Evolutionary conservation across 768 basidiomycete genomes (phyloP).

Genomic region (Lactifluus echinatus): DNA sequence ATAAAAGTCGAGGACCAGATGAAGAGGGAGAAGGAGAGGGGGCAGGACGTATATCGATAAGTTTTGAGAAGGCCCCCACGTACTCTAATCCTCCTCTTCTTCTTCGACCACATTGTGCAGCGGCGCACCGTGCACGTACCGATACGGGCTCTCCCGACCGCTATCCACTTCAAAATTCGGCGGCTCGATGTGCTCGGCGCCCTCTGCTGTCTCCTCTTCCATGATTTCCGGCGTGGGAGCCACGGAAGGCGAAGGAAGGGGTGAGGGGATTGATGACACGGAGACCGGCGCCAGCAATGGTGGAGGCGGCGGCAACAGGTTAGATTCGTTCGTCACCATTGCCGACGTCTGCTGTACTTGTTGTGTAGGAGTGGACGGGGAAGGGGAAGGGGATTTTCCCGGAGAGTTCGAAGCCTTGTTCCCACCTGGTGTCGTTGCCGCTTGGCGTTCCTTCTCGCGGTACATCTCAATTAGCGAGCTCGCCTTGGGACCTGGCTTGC

Average conservation of each 20-base stretch:
- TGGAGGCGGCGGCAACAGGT: slow-evolving; percentile 16
- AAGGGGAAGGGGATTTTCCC: slow-evolving; percentile 23
- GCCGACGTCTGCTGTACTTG: too few relatives aligned
- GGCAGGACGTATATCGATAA: too few relatives aligned
- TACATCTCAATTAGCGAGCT: slow-evolving; percentile 82
- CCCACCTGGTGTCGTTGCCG: slow-evolving; percentile 23
- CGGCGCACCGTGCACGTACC: slow-evolving; percentile 79
- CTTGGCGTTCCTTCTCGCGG: slow-evolving; percentile 50
- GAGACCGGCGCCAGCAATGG: slow-evolving; percentile 20
- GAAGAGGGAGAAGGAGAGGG: neutral
- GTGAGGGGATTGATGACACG: neutral
- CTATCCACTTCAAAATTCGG: slow-evolving; percentile 31
- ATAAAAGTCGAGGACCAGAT: neutral
- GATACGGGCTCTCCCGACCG: slow-evolving; percentile 54
- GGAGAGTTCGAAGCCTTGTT: slow-evolving; percentile 6
- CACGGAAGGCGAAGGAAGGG: neutral
- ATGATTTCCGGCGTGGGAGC: neutral
- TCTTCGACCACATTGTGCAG: slow-evolving; percentile 82
- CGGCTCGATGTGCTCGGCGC: slow-evolving; percentile 26
- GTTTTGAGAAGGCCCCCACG: too few relatives aligned
- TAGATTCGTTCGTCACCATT: too few relatives aligned
- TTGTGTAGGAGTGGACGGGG: neutral
- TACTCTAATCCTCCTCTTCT: slow-evolving; percentile 51
- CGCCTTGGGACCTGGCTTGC: slow-evolving; percentile 42
- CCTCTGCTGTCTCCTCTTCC: slow-evolving; percentile 9